Evolutionary conservation across 179 eudicot genomes (phyloP).

Genomic region (Silene coronaria): DNA sequence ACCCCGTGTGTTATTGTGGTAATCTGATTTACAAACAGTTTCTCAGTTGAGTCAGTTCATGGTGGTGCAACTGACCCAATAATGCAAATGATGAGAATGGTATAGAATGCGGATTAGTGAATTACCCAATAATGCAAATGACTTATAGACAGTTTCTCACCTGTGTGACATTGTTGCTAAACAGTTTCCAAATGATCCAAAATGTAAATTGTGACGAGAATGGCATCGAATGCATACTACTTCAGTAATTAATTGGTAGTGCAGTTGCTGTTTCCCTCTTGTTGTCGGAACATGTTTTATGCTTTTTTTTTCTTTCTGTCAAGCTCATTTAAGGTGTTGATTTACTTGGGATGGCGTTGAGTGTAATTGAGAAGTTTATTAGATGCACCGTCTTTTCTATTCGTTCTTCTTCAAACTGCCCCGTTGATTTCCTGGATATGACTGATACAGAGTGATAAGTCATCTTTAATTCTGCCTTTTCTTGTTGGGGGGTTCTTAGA

Average conservation of each 20-base stretch:
- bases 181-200: too few species aligned
- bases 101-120: too few species aligned
- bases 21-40: background rate
- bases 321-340: background rate
- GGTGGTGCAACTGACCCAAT: too few species aligned
- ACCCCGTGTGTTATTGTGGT: background rate
- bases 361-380: constrained; percentile 1
- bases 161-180: too few species aligned
- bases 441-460: too few species aligned
- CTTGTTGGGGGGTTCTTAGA: background rate
- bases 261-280: background rate
- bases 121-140: too few species aligned
- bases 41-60: too few species aligned
- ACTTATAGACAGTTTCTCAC: too few species aligned
- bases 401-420: background rate
- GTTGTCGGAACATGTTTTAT: background rate
- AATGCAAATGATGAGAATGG: too few species aligned
- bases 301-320: background rate
- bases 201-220: too few species aligned
- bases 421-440: background rate
- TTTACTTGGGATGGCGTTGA: background rate
- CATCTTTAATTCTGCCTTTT: too few species aligned
- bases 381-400: background rate
- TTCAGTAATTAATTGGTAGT: background rate
- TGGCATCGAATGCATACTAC: too few species aligned